Percentiles rank a stretch among this genome's conserved stretches.
These are phyloP conservation scores for Talaromyces trachyspermus DNA, from an alignment of 495 filamentous ascomycete genomes.

Conservation along the genomic window DNA sequence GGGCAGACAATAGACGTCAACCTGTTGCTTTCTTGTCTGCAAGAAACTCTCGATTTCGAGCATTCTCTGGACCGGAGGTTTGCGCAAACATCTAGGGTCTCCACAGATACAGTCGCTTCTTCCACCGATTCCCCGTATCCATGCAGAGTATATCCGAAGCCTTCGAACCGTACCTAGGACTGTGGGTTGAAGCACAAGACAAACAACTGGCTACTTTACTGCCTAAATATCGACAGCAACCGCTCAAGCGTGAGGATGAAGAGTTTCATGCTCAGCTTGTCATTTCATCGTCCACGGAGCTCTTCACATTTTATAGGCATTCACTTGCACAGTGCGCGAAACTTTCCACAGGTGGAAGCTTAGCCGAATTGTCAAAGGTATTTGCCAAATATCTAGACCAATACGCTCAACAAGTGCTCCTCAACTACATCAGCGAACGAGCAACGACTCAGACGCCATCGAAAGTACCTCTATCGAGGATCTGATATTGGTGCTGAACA, in stretches of 20 bases:
- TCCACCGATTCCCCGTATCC: conserved; percentile 71
- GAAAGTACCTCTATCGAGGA: conserved; percentile 63
- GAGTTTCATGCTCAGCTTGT: conserved; percentile 89
- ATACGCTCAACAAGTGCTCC: conserved; percentile 88
- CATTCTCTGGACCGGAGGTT: conserved; percentile 84
- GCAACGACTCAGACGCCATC: conserved; percentile 41
- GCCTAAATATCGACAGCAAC: conserved; percentile 81
- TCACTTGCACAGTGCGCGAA: conserved; percentile 92
- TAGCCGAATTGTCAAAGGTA: conserved; percentile 77
- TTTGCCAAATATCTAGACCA: conserved; percentile 92
- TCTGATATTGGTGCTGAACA: conserved; percentile 80
- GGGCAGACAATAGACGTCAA: conserved; percentile 87
- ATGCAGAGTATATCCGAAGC: conserved; percentile 92
- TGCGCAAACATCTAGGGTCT: conserved; percentile 67
- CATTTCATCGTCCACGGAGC: conserved; percentile 86
- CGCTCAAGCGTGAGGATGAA: conserved; percentile 73
- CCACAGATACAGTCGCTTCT: conserved; percentile 85
- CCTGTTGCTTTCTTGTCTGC: conserved; percentile 80
- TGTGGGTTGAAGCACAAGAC: conserved; percentile 97
- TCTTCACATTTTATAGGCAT: conserved; percentile 93
- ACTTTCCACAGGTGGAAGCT: conserved; percentile 77
- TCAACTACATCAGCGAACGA: conserved; percentile 64
- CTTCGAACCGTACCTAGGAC: conserved; percentile 91
- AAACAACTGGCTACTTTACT: conserved; percentile 80
- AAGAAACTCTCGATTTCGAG: conserved; percentile 97